Conservation (phyloP, 768 basidiomycete species). For the Suillus americanus region DNA sequence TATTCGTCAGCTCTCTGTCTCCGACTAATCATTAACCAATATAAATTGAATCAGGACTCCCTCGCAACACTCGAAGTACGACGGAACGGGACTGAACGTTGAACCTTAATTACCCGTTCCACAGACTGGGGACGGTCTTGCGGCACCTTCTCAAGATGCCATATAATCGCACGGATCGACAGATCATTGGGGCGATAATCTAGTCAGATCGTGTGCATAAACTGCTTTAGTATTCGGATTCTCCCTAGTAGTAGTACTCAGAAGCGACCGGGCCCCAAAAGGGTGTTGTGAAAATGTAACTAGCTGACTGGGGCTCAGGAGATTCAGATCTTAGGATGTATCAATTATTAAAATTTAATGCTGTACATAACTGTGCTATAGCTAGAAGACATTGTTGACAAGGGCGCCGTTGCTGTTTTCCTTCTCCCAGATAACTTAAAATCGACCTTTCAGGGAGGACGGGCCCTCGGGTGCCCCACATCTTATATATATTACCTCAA, state of each 20-base stretch:
- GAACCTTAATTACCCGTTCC: constrained; percentile 1
- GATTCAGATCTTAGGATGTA: not conserved
- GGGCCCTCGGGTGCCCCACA: constrained; percentile 1
- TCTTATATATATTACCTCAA: not conserved
- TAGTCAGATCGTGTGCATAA: not conserved
- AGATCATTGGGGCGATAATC: not conserved
- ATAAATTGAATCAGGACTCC: not conserved
- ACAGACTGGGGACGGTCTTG: not conserved
- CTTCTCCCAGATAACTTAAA: not conserved
- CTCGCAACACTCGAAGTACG: not conserved
- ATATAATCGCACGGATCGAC: not conserved
- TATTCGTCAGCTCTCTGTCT: not conserved
- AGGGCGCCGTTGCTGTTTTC: not conserved
- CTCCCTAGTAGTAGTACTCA: too few species aligned
- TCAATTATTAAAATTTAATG: not conserved
- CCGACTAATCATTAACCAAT: not conserved
- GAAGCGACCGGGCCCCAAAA: too few species aligned
- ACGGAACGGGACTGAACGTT: too few species aligned
- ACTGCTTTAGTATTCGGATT: too few species aligned
- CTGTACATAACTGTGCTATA: not conserved
- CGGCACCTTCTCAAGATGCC: not conserved
- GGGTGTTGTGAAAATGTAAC: too few species aligned
- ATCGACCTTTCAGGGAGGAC: not conserved
- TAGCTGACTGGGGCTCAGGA: not conserved
- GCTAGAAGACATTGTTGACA: not conserved